These are phyloP conservation scores for Lyophyllum shimeji DNA, from an alignment of 768 basidiomycete genomes.

Conservation along the genomic window DNA sequence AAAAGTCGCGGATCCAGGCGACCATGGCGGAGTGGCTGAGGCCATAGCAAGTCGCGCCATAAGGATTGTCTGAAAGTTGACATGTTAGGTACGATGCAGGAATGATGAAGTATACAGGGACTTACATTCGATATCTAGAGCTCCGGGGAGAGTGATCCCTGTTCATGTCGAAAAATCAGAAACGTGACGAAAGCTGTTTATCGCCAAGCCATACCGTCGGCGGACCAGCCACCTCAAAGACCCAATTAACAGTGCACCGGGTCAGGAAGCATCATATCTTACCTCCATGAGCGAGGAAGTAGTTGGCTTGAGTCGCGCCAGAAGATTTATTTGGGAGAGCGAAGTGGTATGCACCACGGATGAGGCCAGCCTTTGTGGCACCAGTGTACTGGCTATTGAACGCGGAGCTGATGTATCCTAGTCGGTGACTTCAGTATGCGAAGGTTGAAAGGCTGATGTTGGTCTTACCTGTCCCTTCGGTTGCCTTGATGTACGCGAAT, in stretches of 20 bases:
- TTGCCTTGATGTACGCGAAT: conserved; percentile 10
- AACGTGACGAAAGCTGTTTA: background rate
- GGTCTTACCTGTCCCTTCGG: conserved; percentile 9
- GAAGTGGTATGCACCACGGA: conserved; percentile 40
- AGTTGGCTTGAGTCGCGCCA: background rate
- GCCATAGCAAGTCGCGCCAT: conserved; percentile 48
- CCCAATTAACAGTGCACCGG: background rate
- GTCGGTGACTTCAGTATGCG: background rate
- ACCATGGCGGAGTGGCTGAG: conserved; percentile 52
- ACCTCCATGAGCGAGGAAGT: background rate
- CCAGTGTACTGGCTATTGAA: conserved; percentile 52
- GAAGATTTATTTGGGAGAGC: conserved; percentile 48
- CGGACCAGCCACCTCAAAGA: background rate
- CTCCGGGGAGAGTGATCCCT: background rate
- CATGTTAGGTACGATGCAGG: background rate
- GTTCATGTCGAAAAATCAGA: conserved; percentile 13
- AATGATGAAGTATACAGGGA: background rate
- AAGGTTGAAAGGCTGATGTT: background rate
- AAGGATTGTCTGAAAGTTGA: background rate
- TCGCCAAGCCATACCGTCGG: background rate
- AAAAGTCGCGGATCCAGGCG: conserved; percentile 57
- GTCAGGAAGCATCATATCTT: no score
- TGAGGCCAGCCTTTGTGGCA: conserved; percentile 51
- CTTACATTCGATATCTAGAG: background rate
- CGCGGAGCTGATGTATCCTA: conserved; percentile 35